Percentiles rank a stretch among this genome's conserved stretches.
These are phyloP conservation scores for Achaetomiella virescens DNA, from an alignment of 495 filamentous ascomycete genomes.

Conservation along the genomic window DNA sequence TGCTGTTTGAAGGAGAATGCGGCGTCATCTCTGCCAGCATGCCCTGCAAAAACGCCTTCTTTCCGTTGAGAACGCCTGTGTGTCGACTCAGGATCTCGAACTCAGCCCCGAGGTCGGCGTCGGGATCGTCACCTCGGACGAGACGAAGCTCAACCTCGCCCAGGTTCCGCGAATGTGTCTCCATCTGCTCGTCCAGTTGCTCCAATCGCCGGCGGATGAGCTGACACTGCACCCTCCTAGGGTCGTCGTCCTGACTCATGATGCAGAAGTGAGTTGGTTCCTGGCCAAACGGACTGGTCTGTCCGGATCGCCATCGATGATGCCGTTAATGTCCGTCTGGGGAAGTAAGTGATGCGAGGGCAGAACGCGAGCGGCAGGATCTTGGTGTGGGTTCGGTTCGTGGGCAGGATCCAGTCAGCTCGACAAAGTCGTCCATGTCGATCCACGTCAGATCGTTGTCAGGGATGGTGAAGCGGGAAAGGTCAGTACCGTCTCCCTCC, in stretches of 20 bases:
- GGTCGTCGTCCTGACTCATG: slow-evolving; percentile 91
- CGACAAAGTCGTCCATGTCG: slow-evolving; percentile 99
- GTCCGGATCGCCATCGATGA: slow-evolving; percentile 60
- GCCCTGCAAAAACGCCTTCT: slow-evolving; percentile 67
- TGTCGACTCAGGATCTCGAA: slow-evolving; percentile 67
- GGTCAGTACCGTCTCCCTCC: slow-evolving; percentile 50
- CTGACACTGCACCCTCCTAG: slow-evolving; percentile 79
- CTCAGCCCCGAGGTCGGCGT: slow-evolving; percentile 49
- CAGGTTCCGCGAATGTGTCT: slow-evolving; percentile 58
- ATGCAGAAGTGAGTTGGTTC: slow-evolving; percentile 91
- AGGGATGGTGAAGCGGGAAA: slow-evolving; percentile 87
- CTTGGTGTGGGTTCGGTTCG: slow-evolving; percentile 81
- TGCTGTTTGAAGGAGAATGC: slow-evolving; percentile 16
- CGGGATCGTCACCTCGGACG: slow-evolving; percentile 48
- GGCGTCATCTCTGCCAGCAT: slow-evolving; percentile 61
- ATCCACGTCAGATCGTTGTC: slow-evolving; percentile 94
- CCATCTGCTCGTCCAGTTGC: slow-evolving; percentile 70
- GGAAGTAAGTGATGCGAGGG: slow-evolving; percentile 92
- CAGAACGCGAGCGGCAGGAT: slow-evolving; percentile 89
- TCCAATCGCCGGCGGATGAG: slow-evolving; percentile 75
- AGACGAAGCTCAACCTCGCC: slow-evolving; percentile 60
- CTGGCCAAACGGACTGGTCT: slow-evolving; percentile 80
- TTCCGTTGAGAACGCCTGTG: slow-evolving; percentile 59
- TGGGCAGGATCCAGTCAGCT: slow-evolving; percentile 91
- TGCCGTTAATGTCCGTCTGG: slow-evolving; percentile 82